These are phyloP conservation scores for Hypoxylon lenormandii DNA, from an alignment of 495 filamentous ascomycete species.

Conservation along the genomic window DNA sequence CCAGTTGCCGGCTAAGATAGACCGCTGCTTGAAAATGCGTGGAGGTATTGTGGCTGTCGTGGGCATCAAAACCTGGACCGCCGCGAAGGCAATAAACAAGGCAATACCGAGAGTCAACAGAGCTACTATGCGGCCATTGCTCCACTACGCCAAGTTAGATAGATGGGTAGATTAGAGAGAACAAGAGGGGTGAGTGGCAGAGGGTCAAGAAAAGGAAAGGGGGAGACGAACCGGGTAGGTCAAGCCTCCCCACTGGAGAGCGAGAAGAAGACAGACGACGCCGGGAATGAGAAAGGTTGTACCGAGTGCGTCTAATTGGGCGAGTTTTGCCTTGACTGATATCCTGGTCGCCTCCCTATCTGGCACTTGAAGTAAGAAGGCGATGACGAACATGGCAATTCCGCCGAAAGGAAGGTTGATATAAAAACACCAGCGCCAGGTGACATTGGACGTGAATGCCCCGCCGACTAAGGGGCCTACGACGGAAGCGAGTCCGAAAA, in stretches of 20 bases:
- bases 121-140: slow-evolving; percentile 69
- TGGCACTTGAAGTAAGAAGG: slow-evolving; percentile 66
- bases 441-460: slow-evolving; percentile 66
- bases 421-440: slow-evolving; percentile 83
- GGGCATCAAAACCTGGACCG: slow-evolving; percentile 68
- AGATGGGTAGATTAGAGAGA: background rate
- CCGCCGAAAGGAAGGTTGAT: slow-evolving; percentile 78
- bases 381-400: slow-evolving; percentile 69
- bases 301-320: slow-evolving; percentile 73
- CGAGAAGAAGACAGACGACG: slow-evolving; percentile 76
- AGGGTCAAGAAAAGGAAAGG: background rate
- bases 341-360: slow-evolving; percentile 56
- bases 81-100: slow-evolving; percentile 68
- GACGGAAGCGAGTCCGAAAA: slow-evolving; percentile 74
- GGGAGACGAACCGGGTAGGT: slow-evolving; percentile 59
- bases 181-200: too few species aligned
- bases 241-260: slow-evolving; percentile 82
- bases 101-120: slow-evolving; percentile 72
- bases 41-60: slow-evolving; percentile 77
- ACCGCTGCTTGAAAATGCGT: slow-evolving; percentile 74
- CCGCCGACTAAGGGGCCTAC: slow-evolving; percentile 75
- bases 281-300: slow-evolving; percentile 72
- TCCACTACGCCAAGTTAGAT: slow-evolving; percentile 60
- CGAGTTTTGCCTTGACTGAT: slow-evolving; percentile 59
- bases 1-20: slow-evolving; percentile 65